Conservation (phyloP, 2,329 filamentous ascomycete genomes). For the Fusarium virguliforme region DNA sequence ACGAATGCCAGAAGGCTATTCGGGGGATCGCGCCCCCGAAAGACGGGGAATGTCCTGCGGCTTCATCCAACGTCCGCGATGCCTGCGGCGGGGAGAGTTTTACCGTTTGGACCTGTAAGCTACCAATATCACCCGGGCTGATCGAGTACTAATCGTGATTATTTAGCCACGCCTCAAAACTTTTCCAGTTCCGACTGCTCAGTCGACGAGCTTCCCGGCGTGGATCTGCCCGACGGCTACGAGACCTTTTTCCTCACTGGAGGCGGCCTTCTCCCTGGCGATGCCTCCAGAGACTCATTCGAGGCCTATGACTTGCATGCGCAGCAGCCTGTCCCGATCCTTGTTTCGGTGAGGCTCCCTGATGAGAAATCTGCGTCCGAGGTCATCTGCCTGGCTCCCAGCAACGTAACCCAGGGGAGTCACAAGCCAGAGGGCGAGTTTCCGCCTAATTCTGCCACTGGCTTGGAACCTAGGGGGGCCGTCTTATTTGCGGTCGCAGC, state of each 20-base stretch:
- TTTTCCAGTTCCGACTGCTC: constrained; percentile 5
- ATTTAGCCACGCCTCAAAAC: background rate
- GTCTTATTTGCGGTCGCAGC: background rate
- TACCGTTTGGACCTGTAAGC: background rate
- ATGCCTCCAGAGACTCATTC: background rate
- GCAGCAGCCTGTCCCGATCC: background rate
- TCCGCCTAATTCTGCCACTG: background rate
- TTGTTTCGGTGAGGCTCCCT: background rate
- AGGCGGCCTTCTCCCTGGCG: background rate
- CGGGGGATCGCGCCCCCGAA: background rate
- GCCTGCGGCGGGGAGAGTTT: background rate
- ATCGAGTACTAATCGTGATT: background rate
- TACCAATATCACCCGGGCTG: background rate
- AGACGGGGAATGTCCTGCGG: background rate
- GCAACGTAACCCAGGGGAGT: background rate
- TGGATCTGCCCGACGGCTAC: background rate
- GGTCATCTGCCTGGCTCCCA: background rate
- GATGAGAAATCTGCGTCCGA: background rate
- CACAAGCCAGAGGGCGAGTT: background rate
- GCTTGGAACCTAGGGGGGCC: background rate
- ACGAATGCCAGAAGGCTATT: background rate
- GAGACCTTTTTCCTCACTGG: background rate
- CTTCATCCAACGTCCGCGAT: background rate
- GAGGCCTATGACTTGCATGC: background rate
- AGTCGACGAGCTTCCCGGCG: background rate